phyloP scores from a whole-genome alignment of 1,139 yeast genomes.

The Candida sp. region DNA sequence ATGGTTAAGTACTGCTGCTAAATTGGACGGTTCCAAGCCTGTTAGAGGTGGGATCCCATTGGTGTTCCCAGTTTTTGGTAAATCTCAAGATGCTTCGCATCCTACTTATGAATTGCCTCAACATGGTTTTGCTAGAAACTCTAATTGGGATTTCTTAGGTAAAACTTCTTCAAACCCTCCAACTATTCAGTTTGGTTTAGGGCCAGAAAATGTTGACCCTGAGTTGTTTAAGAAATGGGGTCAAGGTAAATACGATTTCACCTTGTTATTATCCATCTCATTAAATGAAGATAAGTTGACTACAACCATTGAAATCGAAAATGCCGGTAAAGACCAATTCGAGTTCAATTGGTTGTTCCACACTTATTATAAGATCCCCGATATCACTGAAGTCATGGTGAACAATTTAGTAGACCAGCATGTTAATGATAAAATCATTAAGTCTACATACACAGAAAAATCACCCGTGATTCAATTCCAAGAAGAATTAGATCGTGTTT shows the following conservation, averaged over 20 bases:
- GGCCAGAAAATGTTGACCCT: slow-evolving; percentile 73
- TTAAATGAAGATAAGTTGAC: slow-evolving; percentile 51
- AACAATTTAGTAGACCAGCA: slow-evolving; percentile 69
- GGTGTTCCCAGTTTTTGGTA: slow-evolving; percentile 95
- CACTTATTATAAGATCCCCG: slow-evolving; percentile 77
- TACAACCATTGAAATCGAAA: slow-evolving; percentile 73
- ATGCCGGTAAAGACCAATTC: slow-evolving; percentile 60
- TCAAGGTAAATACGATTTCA: slow-evolving; percentile 60
- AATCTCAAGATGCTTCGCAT: slow-evolving; percentile 37
- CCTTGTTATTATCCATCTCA: slow-evolving; percentile 67
- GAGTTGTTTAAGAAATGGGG: slow-evolving; percentile 59
- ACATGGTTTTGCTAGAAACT: slow-evolving; percentile 93
- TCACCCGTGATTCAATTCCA: slow-evolving; percentile 70
- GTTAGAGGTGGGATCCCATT: slow-evolving; percentile 97
- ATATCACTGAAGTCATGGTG: slow-evolving; percentile 73
- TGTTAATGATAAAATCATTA: slow-evolving; percentile 73
- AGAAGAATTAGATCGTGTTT: slow-evolving; percentile 84
- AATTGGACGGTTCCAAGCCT: slow-evolving; percentile 85
- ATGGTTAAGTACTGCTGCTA: slow-evolving; percentile 67
- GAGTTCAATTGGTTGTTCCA: slow-evolving; percentile 96
- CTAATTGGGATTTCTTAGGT: slow-evolving; percentile 91
- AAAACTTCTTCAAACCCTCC: slow-evolving; percentile 56
- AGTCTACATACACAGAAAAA: slow-evolving; percentile 62
- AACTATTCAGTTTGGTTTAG: slow-evolving; percentile 84
- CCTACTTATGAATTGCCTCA: slow-evolving; percentile 65